phyloP scores from a whole-genome alignment of 2,329 filamentous ascomycete genomes.

The Ambrosiella beaveri region DNA sequence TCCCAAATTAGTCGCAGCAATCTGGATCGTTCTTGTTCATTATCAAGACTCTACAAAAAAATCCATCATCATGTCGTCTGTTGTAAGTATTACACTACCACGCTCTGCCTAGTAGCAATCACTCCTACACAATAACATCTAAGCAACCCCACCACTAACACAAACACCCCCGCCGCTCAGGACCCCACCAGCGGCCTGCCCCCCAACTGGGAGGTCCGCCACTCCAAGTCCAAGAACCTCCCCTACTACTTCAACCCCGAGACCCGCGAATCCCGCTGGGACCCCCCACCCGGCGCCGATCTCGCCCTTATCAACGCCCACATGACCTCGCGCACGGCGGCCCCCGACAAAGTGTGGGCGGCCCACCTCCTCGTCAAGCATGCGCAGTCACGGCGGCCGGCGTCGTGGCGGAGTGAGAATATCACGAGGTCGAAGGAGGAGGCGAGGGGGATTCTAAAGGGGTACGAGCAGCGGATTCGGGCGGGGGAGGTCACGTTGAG shows the following conservation, averaged over 20 bases:
- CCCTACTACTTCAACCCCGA: constrained; percentile 93
- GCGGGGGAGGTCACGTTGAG: constrained; percentile 52
- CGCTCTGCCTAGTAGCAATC: too few species aligned
- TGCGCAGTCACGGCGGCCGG: constrained; percentile 67
- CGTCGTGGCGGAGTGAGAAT: constrained; percentile 78
- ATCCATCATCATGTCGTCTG: too few species aligned
- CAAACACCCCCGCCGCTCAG: background rate
- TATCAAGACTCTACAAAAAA: too few species aligned
- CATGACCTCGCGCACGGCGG: constrained; percentile 45
- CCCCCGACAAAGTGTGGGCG: constrained; percentile 74
- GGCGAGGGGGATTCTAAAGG: constrained; percentile 58
- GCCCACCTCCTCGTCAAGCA: constrained; percentile 93
- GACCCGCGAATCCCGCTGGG: constrained; percentile 86
- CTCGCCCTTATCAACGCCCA: constrained; percentile 83
- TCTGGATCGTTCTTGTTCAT: too few species aligned
- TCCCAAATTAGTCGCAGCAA: too few species aligned
- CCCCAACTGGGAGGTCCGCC: constrained; percentile 81
- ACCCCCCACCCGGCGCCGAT: constrained; percentile 75
- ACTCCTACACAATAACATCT: too few species aligned
- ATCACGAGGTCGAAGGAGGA: constrained; percentile 84
- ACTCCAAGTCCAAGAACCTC: constrained; percentile 95
- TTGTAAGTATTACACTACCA: too few species aligned
- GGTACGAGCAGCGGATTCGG: constrained; percentile 60
- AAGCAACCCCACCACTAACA: background rate
- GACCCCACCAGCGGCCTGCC: constrained; percentile 50